Percentiles rank a stretch among this genome's conserved stretches.
phyloP scores from a whole-genome alignment of 2,329 filamentous ascomycete genomes.

The Neoascochyta sp. region DNA sequence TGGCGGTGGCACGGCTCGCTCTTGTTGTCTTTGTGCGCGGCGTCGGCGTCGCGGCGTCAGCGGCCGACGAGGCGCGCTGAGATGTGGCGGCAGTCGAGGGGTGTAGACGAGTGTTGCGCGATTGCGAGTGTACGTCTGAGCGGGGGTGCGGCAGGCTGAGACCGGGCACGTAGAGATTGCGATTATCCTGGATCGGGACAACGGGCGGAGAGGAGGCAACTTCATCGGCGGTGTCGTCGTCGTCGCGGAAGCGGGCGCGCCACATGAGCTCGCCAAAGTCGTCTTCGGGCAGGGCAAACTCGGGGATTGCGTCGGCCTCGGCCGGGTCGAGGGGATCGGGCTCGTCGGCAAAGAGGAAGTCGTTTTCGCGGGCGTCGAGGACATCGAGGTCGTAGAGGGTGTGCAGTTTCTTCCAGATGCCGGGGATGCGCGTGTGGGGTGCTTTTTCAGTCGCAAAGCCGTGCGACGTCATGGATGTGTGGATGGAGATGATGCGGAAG shows the following conservation, averaged over 20 bases:
- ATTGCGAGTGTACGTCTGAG: conserved; percentile 23
- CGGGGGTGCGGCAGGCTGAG: conserved; percentile 33
- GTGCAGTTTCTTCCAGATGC: conserved; percentile 85
- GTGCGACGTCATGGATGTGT: conserved; percentile 37
- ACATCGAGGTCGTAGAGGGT: conserved; percentile 80
- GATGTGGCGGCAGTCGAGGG: no score
- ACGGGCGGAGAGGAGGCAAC: conserved; percentile 32
- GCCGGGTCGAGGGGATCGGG: conserved; percentile 49
- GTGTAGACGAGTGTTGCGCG: no score
- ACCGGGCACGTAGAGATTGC: conserved; percentile 29
- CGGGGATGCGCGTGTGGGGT: conserved; percentile 80
- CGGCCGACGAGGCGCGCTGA: no score
- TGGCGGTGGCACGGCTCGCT: conserved; percentile 20
- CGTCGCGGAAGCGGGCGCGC: conserved; percentile 36
- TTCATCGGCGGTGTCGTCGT: conserved; percentile 20
- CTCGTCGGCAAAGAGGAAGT: conserved; percentile 53
- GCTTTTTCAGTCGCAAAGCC: conserved; percentile 68
- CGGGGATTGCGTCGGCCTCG: conserved; percentile 29
- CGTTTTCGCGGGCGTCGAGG: conserved; percentile 76
- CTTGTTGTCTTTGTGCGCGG: conserved; percentile 31
- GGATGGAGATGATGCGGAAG: conserved; percentile 51
- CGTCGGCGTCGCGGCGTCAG: conserved; percentile 27
- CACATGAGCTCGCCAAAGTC: conserved; percentile 45
- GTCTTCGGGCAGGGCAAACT: conserved; percentile 45
- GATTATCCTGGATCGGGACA: conserved; percentile 32